Percentiles rank a stretch among this genome's conserved stretches.
Conservation (phyloP, 1,284 basidiomycete genomes). For the Heterobasidion annosum region DNA sequence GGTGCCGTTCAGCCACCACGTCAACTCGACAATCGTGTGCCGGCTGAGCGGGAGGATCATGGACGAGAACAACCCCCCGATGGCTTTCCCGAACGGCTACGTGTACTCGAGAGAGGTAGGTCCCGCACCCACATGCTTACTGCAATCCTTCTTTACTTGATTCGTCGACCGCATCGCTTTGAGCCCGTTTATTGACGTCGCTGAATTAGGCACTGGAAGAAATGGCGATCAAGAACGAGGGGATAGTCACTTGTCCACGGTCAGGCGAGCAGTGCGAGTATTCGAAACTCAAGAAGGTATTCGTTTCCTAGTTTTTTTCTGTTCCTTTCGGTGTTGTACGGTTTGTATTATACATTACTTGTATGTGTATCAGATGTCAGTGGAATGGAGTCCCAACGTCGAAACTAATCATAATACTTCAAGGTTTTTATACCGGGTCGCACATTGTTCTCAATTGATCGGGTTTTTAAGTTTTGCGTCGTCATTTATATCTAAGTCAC, state of each 20-base stretch:
- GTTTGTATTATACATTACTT: too few relatives aligned
- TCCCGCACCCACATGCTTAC: slow-evolving; percentile 5
- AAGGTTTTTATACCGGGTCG: too few relatives aligned
- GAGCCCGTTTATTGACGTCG: not conserved
- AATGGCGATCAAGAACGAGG: slow-evolving; percentile 72
- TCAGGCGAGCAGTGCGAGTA: slow-evolving; percentile 63
- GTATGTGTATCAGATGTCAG: too few relatives aligned
- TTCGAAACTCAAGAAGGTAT: slow-evolving; percentile 73
- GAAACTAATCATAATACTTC: too few relatives aligned
- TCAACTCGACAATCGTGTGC: slow-evolving; percentile 94
- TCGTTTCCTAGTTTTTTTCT: slow-evolving; percentile 49
- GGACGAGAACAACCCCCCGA: slow-evolving; percentile 86
- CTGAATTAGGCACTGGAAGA: slow-evolving; percentile 64
- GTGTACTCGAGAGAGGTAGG: slow-evolving; percentile 88
- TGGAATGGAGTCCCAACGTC: too few relatives aligned
- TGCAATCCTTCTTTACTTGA: not conserved
- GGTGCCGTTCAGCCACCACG: slow-evolving; percentile 90
- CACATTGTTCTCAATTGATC: too few relatives aligned
- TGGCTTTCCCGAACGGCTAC: slow-evolving; percentile 88
- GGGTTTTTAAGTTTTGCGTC: too few relatives aligned
- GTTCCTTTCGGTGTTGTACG: too few relatives aligned
- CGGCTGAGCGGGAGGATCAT: slow-evolving; percentile 86
- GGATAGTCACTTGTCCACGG: slow-evolving; percentile 74
- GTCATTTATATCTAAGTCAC: too few relatives aligned
- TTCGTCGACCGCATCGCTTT: not conserved